Conservation (phyloP, 208 protist species). For the Trypanosoma brucei region DNA sequence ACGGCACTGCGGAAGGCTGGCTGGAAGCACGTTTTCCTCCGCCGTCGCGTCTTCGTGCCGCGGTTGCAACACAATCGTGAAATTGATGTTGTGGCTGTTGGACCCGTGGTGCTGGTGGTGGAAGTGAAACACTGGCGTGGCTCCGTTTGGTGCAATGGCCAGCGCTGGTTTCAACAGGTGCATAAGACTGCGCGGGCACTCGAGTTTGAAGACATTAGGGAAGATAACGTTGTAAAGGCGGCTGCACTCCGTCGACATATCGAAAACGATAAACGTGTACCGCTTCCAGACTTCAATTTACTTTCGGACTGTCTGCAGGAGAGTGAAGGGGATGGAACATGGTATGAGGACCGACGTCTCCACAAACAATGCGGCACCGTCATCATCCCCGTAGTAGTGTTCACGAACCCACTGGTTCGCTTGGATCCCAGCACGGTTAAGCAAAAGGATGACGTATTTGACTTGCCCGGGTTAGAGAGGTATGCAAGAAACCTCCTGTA, state of each 20-base stretch:
- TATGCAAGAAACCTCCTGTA: slow-evolving; percentile 38
- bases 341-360: slow-evolving; percentile 65
- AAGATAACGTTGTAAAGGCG: slow-evolving; percentile 83
- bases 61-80: slow-evolving; percentile 82
- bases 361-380: slow-evolving; percentile 72
- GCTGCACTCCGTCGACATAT: slow-evolving; percentile 76
- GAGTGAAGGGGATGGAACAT: slow-evolving; percentile 34
- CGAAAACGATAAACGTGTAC: slow-evolving; percentile 68
- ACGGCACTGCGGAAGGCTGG: slow-evolving; percentile 59
- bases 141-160: slow-evolving; percentile 81
- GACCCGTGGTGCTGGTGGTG: slow-evolving; percentile 73
- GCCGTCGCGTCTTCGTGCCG: slow-evolving; percentile 66
- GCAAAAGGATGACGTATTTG: slow-evolving; percentile 68
- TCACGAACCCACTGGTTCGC: slow-evolving; percentile 62
- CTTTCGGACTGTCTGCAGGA: not conserved
- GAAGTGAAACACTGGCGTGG: slow-evolving; percentile 91
- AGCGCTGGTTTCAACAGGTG: slow-evolving; percentile 74
- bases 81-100: slow-evolving; percentile 85
- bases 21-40: slow-evolving; percentile 76
- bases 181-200: slow-evolving; percentile 31
- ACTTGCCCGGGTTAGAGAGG: slow-evolving; percentile 42
- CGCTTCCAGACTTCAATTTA: slow-evolving; percentile 44
- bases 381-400: slow-evolving; percentile 82
- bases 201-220: slow-evolving; percentile 83
- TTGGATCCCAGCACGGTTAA: slow-evolving; percentile 73